A percentile compares a stretch with the other conserved stretches of the same genome.
Conservation (phyloP, 495 filamentous ascomycete genomes). For the Stereocaulon alpinum region DNA sequence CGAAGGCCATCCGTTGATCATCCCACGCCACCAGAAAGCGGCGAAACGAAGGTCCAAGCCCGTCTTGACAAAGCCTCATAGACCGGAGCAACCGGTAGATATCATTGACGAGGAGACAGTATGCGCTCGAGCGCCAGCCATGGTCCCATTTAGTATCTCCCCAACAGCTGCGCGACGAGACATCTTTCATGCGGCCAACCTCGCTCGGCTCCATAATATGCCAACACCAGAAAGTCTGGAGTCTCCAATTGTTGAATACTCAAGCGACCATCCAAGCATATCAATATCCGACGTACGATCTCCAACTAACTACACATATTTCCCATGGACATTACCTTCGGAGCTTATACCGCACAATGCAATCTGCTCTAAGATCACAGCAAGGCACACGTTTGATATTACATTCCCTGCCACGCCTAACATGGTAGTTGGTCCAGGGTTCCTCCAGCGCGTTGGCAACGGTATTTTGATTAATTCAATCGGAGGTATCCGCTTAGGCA, state of each 20-base stretch:
- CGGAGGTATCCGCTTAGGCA: conserved; percentile 64
- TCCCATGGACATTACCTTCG: conserved; percentile 81
- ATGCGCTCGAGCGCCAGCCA: conserved; percentile 51
- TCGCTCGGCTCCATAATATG: conserved; percentile 71
- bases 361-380: conserved; percentile 52
- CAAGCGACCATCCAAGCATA: conserved; percentile 42
- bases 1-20: conserved; percentile 86
- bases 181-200: conserved; percentile 79
- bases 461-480: conserved; percentile 73
- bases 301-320: conserved; percentile 71
- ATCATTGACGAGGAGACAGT: conserved; percentile 7
- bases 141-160: conserved; percentile 58
- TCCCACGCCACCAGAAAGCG: conserved; percentile 41
- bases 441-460: conserved; percentile 52
- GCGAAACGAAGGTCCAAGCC: neutral
- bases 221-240: conserved; percentile 43
- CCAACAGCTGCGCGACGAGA: conserved; percentile 74
- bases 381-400: conserved; percentile 59
- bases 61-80: neutral
- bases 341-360: conserved; percentile 64
- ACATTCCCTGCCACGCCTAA: conserved; percentile 66
- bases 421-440: conserved; percentile 40
- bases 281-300: conserved; percentile 49
- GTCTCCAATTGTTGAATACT: conserved; percentile 44
- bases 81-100: neutral